Conservation (phyloP, 352 stramenopile species). For the Pythium dissimile region DNA sequence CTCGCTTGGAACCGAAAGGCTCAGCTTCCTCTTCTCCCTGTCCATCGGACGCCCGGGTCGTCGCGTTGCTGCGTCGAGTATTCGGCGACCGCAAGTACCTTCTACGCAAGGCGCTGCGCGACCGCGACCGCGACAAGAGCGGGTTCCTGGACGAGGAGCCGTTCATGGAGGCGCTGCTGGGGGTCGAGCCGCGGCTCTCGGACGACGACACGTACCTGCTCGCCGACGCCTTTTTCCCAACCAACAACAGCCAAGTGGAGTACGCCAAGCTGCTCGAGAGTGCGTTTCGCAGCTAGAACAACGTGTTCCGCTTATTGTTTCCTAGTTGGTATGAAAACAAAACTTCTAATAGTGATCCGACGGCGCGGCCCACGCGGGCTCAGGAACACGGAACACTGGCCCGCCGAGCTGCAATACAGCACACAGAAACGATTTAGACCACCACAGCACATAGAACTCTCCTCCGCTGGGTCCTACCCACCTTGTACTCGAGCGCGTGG, state of each 20-base stretch:
- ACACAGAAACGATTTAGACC: slow-evolving; percentile 1
- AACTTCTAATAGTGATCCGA: slow-evolving; percentile 37
- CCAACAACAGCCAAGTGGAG: slow-evolving; percentile 62
- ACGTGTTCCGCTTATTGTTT: too few species aligned
- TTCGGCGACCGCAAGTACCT: slow-evolving; percentile 70
- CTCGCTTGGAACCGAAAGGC: not conserved
- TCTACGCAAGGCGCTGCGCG: slow-evolving; percentile 59
- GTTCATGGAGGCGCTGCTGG: slow-evolving; percentile 73
- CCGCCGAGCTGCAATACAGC: slow-evolving; percentile 67
- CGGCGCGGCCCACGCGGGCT: slow-evolving; percentile 55
- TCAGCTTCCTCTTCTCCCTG: not conserved
- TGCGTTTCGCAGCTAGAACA: slow-evolving; percentile 39
- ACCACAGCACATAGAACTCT: too few species aligned
- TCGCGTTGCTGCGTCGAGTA: slow-evolving; percentile 42
- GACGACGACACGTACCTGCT: slow-evolving; percentile 77
- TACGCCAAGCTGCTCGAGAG: slow-evolving; percentile 66
- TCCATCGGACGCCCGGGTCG: slow-evolving; percentile 25
- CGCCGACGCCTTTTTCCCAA: slow-evolving; percentile 69
- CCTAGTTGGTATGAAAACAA: slow-evolving; percentile 7
- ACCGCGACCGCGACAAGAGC: slow-evolving; percentile 51
- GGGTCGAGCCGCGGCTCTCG: slow-evolving; percentile 50
- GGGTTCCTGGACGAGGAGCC: slow-evolving; percentile 59
- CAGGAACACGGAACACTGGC: slow-evolving; percentile 50
- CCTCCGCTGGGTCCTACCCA: slow-evolving; percentile 16
- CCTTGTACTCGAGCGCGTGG: slow-evolving; percentile 86